phyloP scores from a whole-genome alignment of 306 rosid species.

The Inga leiocalycina region DNA sequence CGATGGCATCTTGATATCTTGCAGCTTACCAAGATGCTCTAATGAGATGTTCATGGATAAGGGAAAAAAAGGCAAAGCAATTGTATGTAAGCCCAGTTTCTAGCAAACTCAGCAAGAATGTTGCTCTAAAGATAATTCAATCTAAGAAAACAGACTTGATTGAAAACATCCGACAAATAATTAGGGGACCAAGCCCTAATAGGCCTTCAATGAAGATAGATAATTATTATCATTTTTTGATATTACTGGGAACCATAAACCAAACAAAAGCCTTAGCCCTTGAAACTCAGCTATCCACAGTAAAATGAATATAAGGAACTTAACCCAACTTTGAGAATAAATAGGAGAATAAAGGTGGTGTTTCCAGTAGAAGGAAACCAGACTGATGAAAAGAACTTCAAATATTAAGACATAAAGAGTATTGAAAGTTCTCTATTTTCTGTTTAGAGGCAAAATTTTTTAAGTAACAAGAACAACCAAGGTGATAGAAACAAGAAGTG shows the following conservation, averaged over 20 bases:
- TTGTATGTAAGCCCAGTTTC: neutral
- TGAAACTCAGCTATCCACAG: neutral
- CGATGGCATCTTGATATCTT: neutral
- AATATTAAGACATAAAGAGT: neutral
- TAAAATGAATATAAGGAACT: neutral
- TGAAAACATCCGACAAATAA: neutral
- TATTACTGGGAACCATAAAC: neutral
- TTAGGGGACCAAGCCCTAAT: neutral
- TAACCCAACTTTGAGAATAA: neutral
- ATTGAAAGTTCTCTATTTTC: neutral
- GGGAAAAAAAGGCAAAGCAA: neutral
- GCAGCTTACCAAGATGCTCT: neutral
- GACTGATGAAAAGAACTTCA: neutral
- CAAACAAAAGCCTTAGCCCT: neutral
- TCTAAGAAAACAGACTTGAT: neutral
- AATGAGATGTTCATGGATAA: neutral
- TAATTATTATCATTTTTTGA: neutral
- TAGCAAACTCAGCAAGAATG: neutral
- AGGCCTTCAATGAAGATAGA: neutral
- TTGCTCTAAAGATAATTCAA: neutral
- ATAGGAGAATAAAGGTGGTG: neutral
- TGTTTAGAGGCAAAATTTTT: neutral
- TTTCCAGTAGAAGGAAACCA: neutral
- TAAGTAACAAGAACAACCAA: neutral
- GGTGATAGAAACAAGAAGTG: conserved; percentile 16